Evolutionary conservation across 495 filamentous ascomycete genomes (phyloP).

Genomic region (Podospora pseudoanserina): DNA sequence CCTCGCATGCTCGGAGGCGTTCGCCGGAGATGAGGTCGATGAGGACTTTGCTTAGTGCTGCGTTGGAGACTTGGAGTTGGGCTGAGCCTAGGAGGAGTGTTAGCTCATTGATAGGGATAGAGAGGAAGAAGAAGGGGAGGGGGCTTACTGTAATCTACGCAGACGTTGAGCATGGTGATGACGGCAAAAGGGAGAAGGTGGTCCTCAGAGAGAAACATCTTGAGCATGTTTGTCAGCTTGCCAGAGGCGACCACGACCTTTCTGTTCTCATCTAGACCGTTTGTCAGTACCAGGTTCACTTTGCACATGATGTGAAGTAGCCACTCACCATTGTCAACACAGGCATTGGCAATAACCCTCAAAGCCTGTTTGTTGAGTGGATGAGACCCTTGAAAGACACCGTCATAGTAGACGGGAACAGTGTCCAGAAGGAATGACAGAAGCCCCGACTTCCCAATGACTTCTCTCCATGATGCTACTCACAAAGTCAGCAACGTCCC

Average conservation of each 20-base stretch:
- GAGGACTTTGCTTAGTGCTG: conserved; percentile 38
- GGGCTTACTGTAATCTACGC: conserved; percentile 64
- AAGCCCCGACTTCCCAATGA: conserved; percentile 65
- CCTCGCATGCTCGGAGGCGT: conserved; percentile 25
- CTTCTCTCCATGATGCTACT: conserved; percentile 51
- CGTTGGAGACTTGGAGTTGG: conserved; percentile 48
- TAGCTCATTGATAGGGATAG: background rate
- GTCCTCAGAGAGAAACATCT: conserved; percentile 47
- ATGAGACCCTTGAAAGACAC: background rate
- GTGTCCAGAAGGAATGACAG: conserved; percentile 62
- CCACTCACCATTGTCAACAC: conserved; percentile 67
- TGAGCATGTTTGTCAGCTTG: conserved; percentile 54
- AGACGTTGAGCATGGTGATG: conserved; percentile 69
- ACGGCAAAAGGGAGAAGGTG: conserved; percentile 54
- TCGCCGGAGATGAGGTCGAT: conserved; percentile 39
- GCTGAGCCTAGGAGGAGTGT: conserved; percentile 42
- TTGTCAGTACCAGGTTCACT: conserved; percentile 10
- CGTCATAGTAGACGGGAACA: conserved; percentile 40
- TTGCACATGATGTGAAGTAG: background rate
- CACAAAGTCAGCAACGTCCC: background rate
- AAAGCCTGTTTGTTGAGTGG: conserved; percentile 52
- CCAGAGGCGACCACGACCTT: conserved; percentile 59
- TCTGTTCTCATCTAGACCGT: conserved; percentile 63
- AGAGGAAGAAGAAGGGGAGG: background rate
- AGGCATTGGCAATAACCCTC: conserved; percentile 73